Conservation (phyloP, 345 rosid species). For the Rhodamnia argentea region DNA sequence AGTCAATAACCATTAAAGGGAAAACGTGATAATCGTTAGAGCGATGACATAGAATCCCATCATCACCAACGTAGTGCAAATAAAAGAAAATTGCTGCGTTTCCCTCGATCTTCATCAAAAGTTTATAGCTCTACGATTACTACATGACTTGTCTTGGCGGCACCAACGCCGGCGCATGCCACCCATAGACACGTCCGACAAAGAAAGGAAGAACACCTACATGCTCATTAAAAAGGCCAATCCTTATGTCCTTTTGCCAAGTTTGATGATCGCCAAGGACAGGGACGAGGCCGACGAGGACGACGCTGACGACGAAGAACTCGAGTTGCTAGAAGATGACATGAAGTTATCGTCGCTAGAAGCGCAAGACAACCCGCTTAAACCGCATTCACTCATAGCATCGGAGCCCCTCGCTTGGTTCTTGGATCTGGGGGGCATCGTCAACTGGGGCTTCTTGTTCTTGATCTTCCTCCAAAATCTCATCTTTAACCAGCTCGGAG, state of each 20-base stretch:
- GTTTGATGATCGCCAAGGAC: not conserved
- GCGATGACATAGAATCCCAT: not conserved
- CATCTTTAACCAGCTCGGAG: constrained; percentile 15
- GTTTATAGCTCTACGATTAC: not conserved
- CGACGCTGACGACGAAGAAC: not conserved
- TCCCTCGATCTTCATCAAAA: not conserved
- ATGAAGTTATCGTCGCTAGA: not conserved
- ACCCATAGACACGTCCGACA: not conserved
- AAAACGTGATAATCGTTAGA: not conserved
- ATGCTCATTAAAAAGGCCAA: not conserved
- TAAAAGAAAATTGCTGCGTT: not conserved
- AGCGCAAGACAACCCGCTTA: not conserved
- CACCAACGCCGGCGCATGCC: not conserved
- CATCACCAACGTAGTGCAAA: not conserved
- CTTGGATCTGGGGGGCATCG: not conserved
- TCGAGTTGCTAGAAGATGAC: not conserved
- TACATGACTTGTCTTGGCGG: not conserved
- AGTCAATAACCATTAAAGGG: not conserved
- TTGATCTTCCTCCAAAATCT: constrained; percentile 34
- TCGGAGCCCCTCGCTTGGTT: not conserved
- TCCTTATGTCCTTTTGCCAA: not conserved
- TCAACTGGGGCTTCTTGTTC: not conserved
- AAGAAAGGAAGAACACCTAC: not conserved
- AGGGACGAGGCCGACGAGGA: not conserved
- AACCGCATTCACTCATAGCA: not conserved